phyloP scores from a whole-genome alignment of 1,139 yeast genomes.

The Taphrina sp. region DNA sequence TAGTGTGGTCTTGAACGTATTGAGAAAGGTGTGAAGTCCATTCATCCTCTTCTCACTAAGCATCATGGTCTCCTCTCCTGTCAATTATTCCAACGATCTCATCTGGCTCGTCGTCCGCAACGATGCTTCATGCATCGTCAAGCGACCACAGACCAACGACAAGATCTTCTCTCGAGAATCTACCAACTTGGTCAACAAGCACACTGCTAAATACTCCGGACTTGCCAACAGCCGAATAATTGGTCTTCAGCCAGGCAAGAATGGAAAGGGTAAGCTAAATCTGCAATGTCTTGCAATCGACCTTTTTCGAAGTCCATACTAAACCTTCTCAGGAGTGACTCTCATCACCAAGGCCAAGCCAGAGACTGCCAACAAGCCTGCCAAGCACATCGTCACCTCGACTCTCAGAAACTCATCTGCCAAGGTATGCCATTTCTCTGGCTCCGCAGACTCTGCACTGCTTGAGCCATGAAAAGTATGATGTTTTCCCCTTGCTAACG shows the following conservation, averaged over 20 bases:
- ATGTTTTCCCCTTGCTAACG: too few species aligned
- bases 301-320: too few species aligned
- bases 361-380: conserved; percentile 43
- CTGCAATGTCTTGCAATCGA: too few species aligned
- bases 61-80: conserved; percentile 15
- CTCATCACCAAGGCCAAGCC: conserved; percentile 49
- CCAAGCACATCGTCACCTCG: conserved; percentile 35
- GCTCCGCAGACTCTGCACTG: too few species aligned
- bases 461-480: too few species aligned
- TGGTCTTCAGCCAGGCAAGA: conserved; percentile 44
- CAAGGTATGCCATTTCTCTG: conserved; percentile 39
- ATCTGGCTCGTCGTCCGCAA: conserved; percentile 31
- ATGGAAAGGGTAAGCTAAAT: too few species aligned
- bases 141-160: conserved; percentile 34
- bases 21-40: too few species aligned
- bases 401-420: conserved; percentile 44
- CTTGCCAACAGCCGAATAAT: conserved; percentile 43
- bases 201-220: conserved; percentile 51
- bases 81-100: conserved; percentile 30
- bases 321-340: too few species aligned
- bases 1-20: too few species aligned
- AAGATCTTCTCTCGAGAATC: conserved; percentile 55
- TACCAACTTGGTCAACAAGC: conserved; percentile 50
- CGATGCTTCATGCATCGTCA: conserved; percentile 31
- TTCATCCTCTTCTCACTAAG: too few species aligned